Evolutionary conservation across 148 eudicot genomes (phyloP).

Genomic region (Spergularia bocconei): DNA sequence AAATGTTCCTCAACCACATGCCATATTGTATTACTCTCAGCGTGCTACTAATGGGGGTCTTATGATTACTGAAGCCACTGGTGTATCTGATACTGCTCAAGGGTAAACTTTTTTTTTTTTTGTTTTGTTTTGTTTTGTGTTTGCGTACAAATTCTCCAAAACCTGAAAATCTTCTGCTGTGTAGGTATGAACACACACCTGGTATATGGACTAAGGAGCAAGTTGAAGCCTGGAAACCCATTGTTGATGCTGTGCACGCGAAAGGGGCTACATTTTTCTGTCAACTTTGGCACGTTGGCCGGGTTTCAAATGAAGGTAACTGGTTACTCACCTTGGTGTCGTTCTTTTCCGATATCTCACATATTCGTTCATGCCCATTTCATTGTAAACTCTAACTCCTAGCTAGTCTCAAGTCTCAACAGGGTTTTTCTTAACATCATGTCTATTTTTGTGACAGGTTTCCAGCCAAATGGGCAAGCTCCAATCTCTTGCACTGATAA

Average conservation of each 20-base stretch:
- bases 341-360: too few relatives aligned
- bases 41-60: constrained; percentile 50
- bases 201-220: constrained; percentile 62
- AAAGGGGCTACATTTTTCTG: constrained; percentile 50
- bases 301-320: constrained; percentile 42
- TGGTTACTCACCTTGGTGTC: too few relatives aligned
- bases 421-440: neutral
- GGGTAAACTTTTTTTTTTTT: constrained; percentile 26
- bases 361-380: neutral
- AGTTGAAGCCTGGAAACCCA: constrained; percentile 60
- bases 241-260: constrained; percentile 53
- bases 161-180: neutral
- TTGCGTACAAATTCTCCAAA: neutral
- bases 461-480: constrained; percentile 46
- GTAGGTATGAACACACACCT: constrained; percentile 39
- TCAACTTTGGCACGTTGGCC: constrained; percentile 52
- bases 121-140: too few relatives aligned
- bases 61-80: constrained; percentile 48
- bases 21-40: constrained; percentile 45
- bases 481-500: constrained; percentile 48
- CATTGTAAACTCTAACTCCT: too few relatives aligned
- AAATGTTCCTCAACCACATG: constrained; percentile 54
- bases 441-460: constrained; percentile 20
- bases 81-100: constrained; percentile 49
- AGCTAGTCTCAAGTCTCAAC: neutral